Evolutionary conservation across 1,284 basidiomycete genomes (phyloP).

Genomic region (Austroboletus rostrupii): DNA sequence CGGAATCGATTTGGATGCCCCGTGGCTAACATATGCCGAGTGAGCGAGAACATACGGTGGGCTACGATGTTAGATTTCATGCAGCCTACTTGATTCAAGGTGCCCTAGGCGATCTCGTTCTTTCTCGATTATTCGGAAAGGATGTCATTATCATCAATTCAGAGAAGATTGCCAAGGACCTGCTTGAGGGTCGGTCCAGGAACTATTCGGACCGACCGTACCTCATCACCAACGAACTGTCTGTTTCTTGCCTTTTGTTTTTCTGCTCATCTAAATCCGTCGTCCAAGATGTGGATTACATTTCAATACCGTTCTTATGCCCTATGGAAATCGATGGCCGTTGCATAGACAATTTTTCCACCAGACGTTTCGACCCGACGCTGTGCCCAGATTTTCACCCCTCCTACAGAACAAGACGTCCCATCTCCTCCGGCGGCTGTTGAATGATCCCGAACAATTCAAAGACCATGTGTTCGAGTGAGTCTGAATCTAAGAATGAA

Average conservation of each 20-base stretch:
- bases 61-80: background rate
- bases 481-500: background rate
- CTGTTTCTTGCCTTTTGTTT: background rate
- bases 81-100: background rate
- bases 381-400: constrained; percentile 19
- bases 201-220: constrained; percentile 3
- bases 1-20: constrained; percentile 7
- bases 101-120: constrained; percentile 25
- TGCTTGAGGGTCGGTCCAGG: constrained; percentile 4
- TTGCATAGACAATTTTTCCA: constrained; percentile 23
- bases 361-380: constrained; percentile 24
- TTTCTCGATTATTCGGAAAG: constrained; percentile 22
- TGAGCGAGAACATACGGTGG: constrained; percentile 15
- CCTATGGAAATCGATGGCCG: constrained; percentile 28
- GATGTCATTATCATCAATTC: constrained; percentile 36
- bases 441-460: constrained; percentile 22
- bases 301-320: constrained; percentile 29
- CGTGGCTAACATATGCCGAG: constrained; percentile 18
- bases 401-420: constrained; percentile 28
- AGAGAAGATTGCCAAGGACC: constrained; percentile 5
- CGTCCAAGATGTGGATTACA: constrained; percentile 33
- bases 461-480: background rate
- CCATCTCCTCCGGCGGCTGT: constrained; percentile 29
- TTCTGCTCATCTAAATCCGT: background rate
- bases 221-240: constrained; percentile 23